Evolutionary conservation across 768 basidiomycete genomes (phyloP).

Genomic region (Russula sp.): DNA sequence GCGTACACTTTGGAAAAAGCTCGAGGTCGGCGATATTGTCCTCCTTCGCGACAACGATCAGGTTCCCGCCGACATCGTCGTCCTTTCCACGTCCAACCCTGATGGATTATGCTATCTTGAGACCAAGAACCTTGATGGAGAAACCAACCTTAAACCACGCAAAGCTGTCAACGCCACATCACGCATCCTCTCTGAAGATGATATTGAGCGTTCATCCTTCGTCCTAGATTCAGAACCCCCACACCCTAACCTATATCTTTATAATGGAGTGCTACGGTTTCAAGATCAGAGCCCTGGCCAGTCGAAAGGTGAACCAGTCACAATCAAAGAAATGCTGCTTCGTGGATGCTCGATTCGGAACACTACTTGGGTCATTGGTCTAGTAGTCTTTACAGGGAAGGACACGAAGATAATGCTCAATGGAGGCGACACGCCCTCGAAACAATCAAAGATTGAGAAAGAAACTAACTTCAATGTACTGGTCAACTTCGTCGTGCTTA

Average conservation of each 20-base stretch:
- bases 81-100: conserved; percentile 85
- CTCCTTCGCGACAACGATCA: conserved; percentile 90
- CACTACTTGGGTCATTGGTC: conserved; percentile 85
- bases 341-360: conserved; percentile 89
- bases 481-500: conserved; percentile 81
- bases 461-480: conserved; percentile 98
- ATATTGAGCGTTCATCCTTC: conserved; percentile 82
- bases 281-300: conserved; percentile 48
- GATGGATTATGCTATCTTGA: conserved; percentile 94
- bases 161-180: conserved; percentile 71
- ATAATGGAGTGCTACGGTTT: conserved; percentile 81
- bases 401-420: conserved; percentile 94
- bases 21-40: conserved; percentile 95
- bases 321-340: conserved; percentile 89
- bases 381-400: conserved; percentile 90
- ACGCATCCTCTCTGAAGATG: conserved; percentile 76
- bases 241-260: conserved; percentile 87
- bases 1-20: conserved; percentile 96
- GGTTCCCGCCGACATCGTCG: conserved; percentile 92
- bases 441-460: conserved; percentile 94
- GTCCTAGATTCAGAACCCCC: conserved; percentile 90
- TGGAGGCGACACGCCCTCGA: conserved; percentile 91
- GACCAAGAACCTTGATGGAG: conserved; percentile 97
- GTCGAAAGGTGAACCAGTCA: conserved; percentile 59
- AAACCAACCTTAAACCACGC: conserved; percentile 92